phyloP scores from a whole-genome alignment of 208 protist genomes.

The Trypanosoma boissoni region DNA sequence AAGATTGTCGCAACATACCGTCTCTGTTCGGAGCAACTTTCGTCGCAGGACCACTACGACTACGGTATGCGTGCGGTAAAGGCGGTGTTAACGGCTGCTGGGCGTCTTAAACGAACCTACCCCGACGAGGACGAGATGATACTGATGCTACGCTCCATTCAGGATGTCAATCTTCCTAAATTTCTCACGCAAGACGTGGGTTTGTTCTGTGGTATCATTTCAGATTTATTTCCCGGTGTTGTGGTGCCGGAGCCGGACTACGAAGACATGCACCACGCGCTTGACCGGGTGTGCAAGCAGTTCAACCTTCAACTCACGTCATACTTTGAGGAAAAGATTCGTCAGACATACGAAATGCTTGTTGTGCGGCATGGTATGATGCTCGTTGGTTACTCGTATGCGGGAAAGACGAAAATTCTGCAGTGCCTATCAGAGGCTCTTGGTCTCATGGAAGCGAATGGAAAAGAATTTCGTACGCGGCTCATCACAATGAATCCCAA shows the following conservation, averaged over 20 bases:
- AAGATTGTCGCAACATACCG: slow-evolving; percentile 97
- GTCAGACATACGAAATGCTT: slow-evolving; percentile 97
- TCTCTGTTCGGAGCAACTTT: slow-evolving; percentile 96
- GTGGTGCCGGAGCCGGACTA: slow-evolving; percentile 87
- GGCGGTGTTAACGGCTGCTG: slow-evolving; percentile 92
- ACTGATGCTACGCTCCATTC: slow-evolving; percentile 94
- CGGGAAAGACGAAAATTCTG: slow-evolving; percentile 90
- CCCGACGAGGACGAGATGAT: slow-evolving; percentile 93
- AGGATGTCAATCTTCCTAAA: slow-evolving; percentile 95
- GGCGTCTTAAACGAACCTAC: slow-evolving; percentile 87
- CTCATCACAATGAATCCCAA: slow-evolving; percentile 95
- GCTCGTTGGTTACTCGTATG: slow-evolving; percentile 95
- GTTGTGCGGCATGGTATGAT: slow-evolving; percentile 97
- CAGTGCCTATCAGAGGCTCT: slow-evolving; percentile 87
- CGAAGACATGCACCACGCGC: slow-evolving; percentile 74
- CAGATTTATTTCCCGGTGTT: slow-evolving; percentile 93
- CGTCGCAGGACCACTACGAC: slow-evolving; percentile 97
- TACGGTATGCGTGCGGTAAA: slow-evolving; percentile 98
- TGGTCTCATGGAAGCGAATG: slow-evolving; percentile 63
- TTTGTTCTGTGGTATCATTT: slow-evolving; percentile 96
- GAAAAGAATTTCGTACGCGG: slow-evolving; percentile 79
- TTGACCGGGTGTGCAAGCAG: slow-evolving; percentile 50
- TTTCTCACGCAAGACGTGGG: slow-evolving; percentile 95
- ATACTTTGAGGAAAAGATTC: slow-evolving; percentile 91
- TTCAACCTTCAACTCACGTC: slow-evolving; percentile 87